Evolutionary conservation across 768 basidiomycete genomes (phyloP), one percentile per base, ranked within the genome.

Genomic region (Russula earlei): DNA sequence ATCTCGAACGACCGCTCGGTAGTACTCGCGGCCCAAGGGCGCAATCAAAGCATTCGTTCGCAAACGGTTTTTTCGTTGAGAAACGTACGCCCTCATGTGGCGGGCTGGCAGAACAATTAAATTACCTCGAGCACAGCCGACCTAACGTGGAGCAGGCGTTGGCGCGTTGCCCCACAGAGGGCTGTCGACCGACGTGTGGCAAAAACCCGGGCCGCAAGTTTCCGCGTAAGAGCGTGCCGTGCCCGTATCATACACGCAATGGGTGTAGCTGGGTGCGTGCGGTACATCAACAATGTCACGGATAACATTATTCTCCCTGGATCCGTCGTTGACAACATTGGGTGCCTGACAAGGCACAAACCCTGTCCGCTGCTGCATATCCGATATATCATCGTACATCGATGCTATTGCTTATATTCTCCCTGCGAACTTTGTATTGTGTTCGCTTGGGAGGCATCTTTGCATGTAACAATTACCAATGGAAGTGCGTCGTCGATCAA

Each of bases 221-320:
- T 66, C 76, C 0, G 77, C 80, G n/a, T n/a, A n/a, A n/a, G n/a
- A n/a, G n/a, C n/a, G n/a, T n/a, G n/a, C n/a, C n/a, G n/a, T n/a
- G n/a, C n/a, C n/a, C n/a, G n/a, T n/a, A n/a, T n/a, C n/a, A n/a
- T n/a, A n/a, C n/a, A n/a, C n/a, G n/a, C n/a, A n/a, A n/a, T n/a
- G n/a, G n/a, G n/a, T n/a, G n/a, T n/a, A n/a, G n/a, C n/a, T n/a
- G n/a, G n/a, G n/a, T n/a, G n/a, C n/a, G n/a, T n/a, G n/a, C n/a
- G n/a, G 85, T 81, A 60, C 31, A 77, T 72, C 17, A 43, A 8
- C 12, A 33, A 59, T 49, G 24, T 33, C 22, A 1, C 56, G 85
- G 87, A 89, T 66, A 85, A 77, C 65, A 82, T 89, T 58, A 85
- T 77, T 68, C 64, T 89, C 36, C 74, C 77, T 31, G 87, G 87